phyloP scores from a whole-genome alignment of 495 filamentous ascomycete genomes.

The Penicillium arizonense region DNA sequence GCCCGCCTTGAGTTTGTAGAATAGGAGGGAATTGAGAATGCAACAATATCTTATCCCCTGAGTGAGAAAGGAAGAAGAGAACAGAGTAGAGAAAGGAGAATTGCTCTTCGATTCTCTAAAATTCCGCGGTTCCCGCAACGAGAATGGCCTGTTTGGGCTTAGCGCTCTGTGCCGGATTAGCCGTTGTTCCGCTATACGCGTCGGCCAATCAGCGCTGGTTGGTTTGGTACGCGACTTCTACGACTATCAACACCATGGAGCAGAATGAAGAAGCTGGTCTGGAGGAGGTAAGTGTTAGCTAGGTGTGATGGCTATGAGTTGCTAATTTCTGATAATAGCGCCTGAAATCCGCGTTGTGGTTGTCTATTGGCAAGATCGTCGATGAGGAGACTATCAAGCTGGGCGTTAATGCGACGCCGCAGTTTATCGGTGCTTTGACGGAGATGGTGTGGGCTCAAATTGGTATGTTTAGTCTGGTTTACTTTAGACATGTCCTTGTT shows the following conservation, averaged over 20 bases:
- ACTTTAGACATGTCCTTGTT: not conserved
- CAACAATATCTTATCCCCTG: too few relatives aligned
- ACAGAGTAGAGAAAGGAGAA: not conserved
- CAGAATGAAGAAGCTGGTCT: conserved; percentile 36
- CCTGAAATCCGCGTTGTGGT: conserved; percentile 94
- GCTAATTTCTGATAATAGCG: conserved; percentile 47
- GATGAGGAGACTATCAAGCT: conserved; percentile 78
- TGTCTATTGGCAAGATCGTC: conserved; percentile 81
- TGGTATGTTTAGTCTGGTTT: conserved; percentile 48
- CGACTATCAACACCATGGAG: conserved; percentile 26
- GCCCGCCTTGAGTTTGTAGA: not conserved
- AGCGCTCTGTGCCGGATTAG: conserved; percentile 9
- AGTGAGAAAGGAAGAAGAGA: not conserved
- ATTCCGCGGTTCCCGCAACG: conserved; percentile 10
- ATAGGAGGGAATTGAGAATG: not conserved
- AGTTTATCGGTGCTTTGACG: conserved; percentile 90
- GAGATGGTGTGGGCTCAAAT: conserved; percentile 92
- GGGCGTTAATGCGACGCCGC: conserved; percentile 84
- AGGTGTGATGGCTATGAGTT: not conserved
- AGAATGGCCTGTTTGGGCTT: not conserved
- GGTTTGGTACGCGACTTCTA: conserved; percentile 18
- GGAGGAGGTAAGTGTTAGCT: conserved; percentile 33
- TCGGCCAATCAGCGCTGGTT: conserved; percentile 23
- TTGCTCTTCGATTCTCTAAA: conserved; percentile 10
- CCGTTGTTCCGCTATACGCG: conserved; percentile 18